phyloP scores from a whole-genome alignment of 345 rosid species.

The Laguncularia racemosa region DNA sequence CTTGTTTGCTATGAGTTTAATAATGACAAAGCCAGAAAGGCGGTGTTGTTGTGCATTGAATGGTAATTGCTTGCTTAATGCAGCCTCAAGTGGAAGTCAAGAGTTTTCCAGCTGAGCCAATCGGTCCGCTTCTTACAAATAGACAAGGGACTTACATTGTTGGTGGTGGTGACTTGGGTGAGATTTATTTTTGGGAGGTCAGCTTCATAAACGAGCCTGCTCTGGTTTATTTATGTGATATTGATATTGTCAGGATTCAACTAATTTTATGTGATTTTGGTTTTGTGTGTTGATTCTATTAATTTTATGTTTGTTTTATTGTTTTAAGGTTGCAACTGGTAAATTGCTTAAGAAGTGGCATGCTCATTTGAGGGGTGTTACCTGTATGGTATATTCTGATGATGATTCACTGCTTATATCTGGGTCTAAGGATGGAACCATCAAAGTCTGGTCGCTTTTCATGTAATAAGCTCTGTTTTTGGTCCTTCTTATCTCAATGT shows the following conservation, averaged over 20 bases:
- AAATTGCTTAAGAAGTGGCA: constrained; percentile 76
- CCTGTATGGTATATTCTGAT: constrained; percentile 66
- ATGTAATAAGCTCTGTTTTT: constrained; percentile 24
- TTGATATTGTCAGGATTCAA: neutral
- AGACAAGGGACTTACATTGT: constrained; percentile 67
- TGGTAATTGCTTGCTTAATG: neutral
- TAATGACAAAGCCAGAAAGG: too few relatives aligned
- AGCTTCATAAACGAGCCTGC: neutral
- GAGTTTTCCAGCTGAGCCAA: constrained; percentile 74
- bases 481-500: neutral
- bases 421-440: constrained; percentile 72
- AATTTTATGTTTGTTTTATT: neutral
- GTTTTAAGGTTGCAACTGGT: constrained; percentile 59
- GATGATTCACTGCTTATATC: constrained; percentile 74
- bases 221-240: neutral
- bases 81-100: constrained; percentile 77
- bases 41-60: neutral
- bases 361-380: constrained; percentile 64
- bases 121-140: constrained; percentile 56
- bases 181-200: constrained; percentile 83
- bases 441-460: constrained; percentile 80
- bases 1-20: too few relatives aligned
- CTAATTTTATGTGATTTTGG: constrained; percentile 1
- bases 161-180: constrained; percentile 76
- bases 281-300: neutral